Conservation (phyloP, 2,329 filamentous ascomycete species). For the Colletotrichum kahawae region DNA sequence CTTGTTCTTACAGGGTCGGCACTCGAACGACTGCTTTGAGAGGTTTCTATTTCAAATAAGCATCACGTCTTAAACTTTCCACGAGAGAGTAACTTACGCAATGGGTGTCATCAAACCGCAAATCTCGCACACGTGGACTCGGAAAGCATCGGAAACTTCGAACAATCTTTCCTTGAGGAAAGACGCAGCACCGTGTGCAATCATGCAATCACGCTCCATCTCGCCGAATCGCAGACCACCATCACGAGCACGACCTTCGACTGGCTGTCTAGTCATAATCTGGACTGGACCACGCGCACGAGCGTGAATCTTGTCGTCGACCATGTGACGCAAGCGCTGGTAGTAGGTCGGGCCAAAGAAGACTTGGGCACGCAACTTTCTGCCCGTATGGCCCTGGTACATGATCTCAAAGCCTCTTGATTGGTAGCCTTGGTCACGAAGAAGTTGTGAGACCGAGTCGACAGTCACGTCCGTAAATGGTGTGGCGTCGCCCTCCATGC, state of each 20-base stretch:
- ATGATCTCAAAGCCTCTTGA: conserved; percentile 97
- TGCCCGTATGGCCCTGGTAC: conserved; percentile 98
- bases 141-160: conserved; percentile 96
- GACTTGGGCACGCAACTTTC: conserved; percentile 90
- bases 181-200: conserved; percentile 95
- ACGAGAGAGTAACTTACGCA: conserved; percentile 71
- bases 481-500: conserved; percentile 95
- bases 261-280: conserved; percentile 95
- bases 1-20: conserved; percentile 98
- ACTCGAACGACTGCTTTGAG: conserved; percentile 95
- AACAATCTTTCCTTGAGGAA: conserved; percentile 98
- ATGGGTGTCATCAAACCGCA: conserved; percentile 99
- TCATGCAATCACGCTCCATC: conserved; percentile 99
- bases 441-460: conserved; percentile 84
- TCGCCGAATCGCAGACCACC: conserved; percentile 99
- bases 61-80: background rate
- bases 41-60: conserved; percentile 71
- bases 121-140: conserved; percentile 98
- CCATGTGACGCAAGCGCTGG: conserved; percentile 98
- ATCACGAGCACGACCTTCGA: conserved; percentile 97
- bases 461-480: conserved; percentile 98
- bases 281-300: conserved; percentile 95
- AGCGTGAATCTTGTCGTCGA: conserved; percentile 99
- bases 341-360: conserved; percentile 99
- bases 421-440: conserved; percentile 92